Percentiles rank a stretch among this genome's conserved stretches.
These are phyloP conservation scores for Piper longum DNA, from an alignment of 164 flowering plant genomes.

Conservation along the genomic window DNA sequence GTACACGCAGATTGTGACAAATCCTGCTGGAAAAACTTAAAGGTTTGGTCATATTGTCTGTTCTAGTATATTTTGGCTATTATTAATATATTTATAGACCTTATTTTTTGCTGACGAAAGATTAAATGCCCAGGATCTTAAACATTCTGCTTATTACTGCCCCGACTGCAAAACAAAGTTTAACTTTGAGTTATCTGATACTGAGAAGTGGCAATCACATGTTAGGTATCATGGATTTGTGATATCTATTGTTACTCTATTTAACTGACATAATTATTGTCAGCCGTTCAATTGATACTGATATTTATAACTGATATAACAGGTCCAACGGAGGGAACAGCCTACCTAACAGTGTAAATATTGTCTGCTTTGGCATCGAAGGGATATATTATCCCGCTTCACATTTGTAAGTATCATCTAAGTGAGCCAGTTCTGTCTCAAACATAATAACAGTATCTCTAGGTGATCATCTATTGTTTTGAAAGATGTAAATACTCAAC, in stretches of 20 bases:
- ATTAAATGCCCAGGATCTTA: slow-evolving; percentile 39
- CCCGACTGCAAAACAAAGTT: slow-evolving; percentile 83
- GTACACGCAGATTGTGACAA: slow-evolving; percentile 90
- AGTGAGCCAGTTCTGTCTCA: not conserved
- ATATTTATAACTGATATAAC: slow-evolving; percentile 1
- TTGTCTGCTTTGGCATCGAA: slow-evolving; percentile 75
- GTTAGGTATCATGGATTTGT: slow-evolving; percentile 19
- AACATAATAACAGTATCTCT: not conserved
- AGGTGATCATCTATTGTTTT: no score
- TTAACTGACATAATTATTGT: not conserved
- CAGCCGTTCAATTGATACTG: not conserved
- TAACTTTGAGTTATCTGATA: slow-evolving; percentile 61
- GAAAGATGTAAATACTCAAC: no score
- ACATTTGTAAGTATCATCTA: slow-evolving; percentile 51
- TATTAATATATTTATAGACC: not conserved
- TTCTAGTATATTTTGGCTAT: not conserved
- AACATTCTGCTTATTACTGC: slow-evolving; percentile 66
- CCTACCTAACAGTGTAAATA: slow-evolving; percentile 25
- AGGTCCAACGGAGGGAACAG: slow-evolving; percentile 25
- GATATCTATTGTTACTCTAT: not conserved
- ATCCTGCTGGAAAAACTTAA: slow-evolving; percentile 41
- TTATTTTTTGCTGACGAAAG: slow-evolving; percentile 3
- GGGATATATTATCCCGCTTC: slow-evolving; percentile 66
- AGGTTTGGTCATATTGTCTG: slow-evolving; percentile 28
- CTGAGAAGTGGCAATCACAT: slow-evolving; percentile 22